Evolutionary conservation across 139 green algal species (phyloP).

Genomic region (Pleodorina starrii): DNA sequence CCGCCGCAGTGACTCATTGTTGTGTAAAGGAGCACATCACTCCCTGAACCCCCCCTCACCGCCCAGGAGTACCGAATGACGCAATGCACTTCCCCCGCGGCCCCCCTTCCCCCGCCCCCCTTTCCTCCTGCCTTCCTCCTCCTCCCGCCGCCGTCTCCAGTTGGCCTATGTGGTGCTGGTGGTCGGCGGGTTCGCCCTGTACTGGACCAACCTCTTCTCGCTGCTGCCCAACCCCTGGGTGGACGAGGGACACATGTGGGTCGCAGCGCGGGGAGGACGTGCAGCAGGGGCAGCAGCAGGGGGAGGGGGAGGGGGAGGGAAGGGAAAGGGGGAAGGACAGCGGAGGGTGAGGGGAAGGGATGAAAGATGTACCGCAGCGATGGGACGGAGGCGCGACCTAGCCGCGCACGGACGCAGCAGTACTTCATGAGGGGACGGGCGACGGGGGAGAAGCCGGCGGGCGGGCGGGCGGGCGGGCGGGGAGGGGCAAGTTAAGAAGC

Average conservation of each 20-base stretch:
- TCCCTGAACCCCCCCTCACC: no score
- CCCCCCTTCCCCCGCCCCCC: not conserved
- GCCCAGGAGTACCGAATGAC: no score
- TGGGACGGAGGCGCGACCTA: no score
- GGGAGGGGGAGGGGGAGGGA: not conserved
- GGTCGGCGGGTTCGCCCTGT: slow-evolving; percentile 45
- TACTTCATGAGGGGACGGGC: no score
- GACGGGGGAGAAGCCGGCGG: no score
- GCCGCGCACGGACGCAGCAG: no score
- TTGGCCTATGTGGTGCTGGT: slow-evolving; percentile 54
- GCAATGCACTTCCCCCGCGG: no score
- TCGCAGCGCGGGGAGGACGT: slow-evolving; percentile 33
- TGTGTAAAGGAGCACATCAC: no score
- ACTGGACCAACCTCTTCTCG: slow-evolving; percentile 59
- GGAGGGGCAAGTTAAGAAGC: no score
- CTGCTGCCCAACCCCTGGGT: slow-evolving; percentile 65
- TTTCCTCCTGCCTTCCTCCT: not conserved
- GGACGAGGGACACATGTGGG: slow-evolving; percentile 65
- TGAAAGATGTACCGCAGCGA: no score
- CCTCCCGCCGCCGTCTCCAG: slow-evolving; percentile 6
- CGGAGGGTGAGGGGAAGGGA: not conserved
- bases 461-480: no score
- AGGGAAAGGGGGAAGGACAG: not conserved
- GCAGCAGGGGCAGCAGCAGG: not conserved
- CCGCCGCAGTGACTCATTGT: no score